These are phyloP conservation scores for Lagenidium giganteum DNA, from an alignment of 352 stramenopile genomes.

Conservation along the genomic window DNA sequence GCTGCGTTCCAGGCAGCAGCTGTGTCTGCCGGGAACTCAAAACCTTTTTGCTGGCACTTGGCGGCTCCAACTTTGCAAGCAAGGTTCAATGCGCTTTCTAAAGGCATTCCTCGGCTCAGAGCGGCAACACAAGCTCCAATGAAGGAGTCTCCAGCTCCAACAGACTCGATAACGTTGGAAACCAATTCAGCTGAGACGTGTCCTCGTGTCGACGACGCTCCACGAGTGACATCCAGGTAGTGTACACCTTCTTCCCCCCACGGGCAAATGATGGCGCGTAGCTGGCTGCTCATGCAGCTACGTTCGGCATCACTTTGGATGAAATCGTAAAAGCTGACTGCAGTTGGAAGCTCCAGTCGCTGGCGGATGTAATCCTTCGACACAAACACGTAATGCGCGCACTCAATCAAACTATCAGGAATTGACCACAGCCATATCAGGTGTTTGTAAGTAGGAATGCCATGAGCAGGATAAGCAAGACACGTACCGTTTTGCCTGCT, in stretches of 20 bases:
- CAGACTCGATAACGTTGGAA: constrained; percentile 47
- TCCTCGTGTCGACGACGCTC: constrained; percentile 8
- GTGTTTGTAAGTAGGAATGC: no score
- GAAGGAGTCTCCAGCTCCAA: constrained; percentile 70
- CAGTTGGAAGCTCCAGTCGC: constrained; percentile 34
- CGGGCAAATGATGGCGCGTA: constrained; percentile 56
- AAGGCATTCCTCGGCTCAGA: constrained; percentile 20
- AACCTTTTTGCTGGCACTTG: constrained; percentile 60
- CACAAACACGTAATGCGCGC: constrained; percentile 50
- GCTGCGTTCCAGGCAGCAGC: constrained; percentile 19
- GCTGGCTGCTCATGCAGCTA: constrained; percentile 19
- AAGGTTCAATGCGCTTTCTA: constrained; percentile 27
- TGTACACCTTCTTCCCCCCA: constrained; percentile 61
- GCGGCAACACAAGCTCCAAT: constrained; percentile 58
- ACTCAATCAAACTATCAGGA: constrained; percentile 30
- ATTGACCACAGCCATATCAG: no score
- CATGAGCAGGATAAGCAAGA: no score
- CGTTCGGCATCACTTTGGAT: constrained; percentile 15
- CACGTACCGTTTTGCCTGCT: constrained; percentile 40
- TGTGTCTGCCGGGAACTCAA: constrained; percentile 24
- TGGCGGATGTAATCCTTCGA: constrained; percentile 74
- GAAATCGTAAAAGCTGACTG: constrained; percentile 34
- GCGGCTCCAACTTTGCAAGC: constrained; percentile 49
- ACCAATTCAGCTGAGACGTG: constrained; percentile 34
- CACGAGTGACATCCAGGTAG: constrained; percentile 26